Conservation (phyloP, 2,329 filamentous ascomycete species). For the Colletotrichum cordylinicola region DNA sequence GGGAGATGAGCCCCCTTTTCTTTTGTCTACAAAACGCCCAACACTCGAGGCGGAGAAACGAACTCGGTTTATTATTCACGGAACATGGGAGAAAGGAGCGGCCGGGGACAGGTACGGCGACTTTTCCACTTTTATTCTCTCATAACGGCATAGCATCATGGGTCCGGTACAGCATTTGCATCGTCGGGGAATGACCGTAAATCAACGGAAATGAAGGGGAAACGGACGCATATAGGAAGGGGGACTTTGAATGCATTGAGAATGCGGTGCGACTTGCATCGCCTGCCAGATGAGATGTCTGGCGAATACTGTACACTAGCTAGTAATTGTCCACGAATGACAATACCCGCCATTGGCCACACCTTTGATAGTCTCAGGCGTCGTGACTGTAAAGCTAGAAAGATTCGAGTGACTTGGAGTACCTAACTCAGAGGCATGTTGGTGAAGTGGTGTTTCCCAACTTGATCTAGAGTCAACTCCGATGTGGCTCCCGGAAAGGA, state of each 20-base stretch:
- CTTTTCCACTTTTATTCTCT: not conserved
- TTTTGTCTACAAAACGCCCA: not conserved
- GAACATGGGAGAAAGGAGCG: not conserved
- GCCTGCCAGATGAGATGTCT: not conserved
- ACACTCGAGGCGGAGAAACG: not conserved
- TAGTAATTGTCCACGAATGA: not conserved
- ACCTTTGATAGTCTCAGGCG: not conserved
- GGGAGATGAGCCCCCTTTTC: not conserved
- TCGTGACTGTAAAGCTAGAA: not conserved
- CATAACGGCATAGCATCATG: constrained; percentile 15
- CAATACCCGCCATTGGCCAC: not conserved
- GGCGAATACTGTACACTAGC: constrained; percentile 2
- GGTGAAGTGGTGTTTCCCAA: not conserved
- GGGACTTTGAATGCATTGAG: not conserved
- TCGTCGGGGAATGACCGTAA: not conserved
- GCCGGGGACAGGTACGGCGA: not conserved
- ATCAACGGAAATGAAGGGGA: not conserved
- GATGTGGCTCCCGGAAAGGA: not conserved
- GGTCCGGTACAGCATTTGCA: constrained; percentile 10
- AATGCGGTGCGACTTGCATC: not conserved
- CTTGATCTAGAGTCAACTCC: not conserved
- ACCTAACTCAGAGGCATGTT: not conserved
- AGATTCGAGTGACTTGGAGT: not conserved
- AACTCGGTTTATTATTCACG: not conserved
- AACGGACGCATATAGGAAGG: not conserved